Evolutionary conservation across 306 rosid genomes (phyloP), one percentile per base, ranked within the genome.

Genomic region (Dalbergia cultrata): DNA sequence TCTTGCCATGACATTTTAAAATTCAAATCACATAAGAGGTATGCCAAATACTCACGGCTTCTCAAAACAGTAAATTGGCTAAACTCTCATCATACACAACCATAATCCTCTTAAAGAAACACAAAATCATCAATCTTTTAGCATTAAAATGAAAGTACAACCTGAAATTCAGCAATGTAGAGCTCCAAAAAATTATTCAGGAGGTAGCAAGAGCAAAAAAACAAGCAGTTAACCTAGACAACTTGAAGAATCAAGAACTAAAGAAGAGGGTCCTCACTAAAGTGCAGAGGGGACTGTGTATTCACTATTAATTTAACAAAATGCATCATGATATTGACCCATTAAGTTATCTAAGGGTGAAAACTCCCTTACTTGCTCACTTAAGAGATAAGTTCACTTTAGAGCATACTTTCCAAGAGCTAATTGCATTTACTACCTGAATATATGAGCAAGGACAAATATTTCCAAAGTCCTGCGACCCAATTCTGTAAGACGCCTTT

Each of bases 391-490:
- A 54, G 22, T 54, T 6, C 19, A 17, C 9, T 54, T 54, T n/a
- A 54, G 22, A 17, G 60, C 0, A n/a, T 17, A 2, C 0, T 54
- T 54, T n/a, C 26, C 35, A 72, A 68, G 59, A 83, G 77, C 54
- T 68, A 69, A 80, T 22, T 33, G 58, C 73, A 68, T 66, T 47
- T 33, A 39, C 41, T 85, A 96, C 99, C 98, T 93, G 87, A 89
- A 96, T 62, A 96, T 88, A 83, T 96, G 97, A 33, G 93, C 94
- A 86, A 96, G 98, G 80, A 93, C 97, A 93, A 93, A 96, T 84
- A 96, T 93, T 89, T 96, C 99, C 77, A 96, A 92, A 83, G 98
- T 93, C 87, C 97, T 93, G 33, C 97, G 97, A 69, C 99, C 99
- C 86, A 96, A 85, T 82, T 96, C 98, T 4, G 99, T 93, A 58